These are phyloP conservation scores for Helicostylum pulchrum DNA, from an alignment of 192 early-diverging fungal genomes.

Conservation along the genomic window DNA sequence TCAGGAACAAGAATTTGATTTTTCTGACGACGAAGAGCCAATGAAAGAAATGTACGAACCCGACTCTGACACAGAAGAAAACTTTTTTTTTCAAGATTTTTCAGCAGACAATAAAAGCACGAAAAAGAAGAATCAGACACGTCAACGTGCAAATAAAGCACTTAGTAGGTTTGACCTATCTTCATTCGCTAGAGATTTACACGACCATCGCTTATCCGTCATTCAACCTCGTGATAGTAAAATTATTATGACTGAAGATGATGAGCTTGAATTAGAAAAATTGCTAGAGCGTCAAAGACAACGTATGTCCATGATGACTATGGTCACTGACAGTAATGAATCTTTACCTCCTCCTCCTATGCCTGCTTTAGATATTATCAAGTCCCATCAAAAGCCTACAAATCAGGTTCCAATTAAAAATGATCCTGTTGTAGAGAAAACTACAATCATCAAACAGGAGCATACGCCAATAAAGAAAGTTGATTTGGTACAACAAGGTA, in stretches of 20 bases:
- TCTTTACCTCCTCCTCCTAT: slow-evolving; percentile 6
- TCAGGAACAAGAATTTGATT: neutral
- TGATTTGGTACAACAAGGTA: neutral
- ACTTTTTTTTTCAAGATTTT: slow-evolving; percentile 34
- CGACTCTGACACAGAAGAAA: slow-evolving; percentile 25
- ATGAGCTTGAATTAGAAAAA: slow-evolving; percentile 22
- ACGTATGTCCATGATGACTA: slow-evolving; percentile 1
- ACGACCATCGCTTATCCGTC: slow-evolving; percentile 27
- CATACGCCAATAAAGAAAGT: neutral
- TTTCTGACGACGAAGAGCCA: neutral
- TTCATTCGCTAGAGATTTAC: slow-evolving; percentile 23
- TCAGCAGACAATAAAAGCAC: neutral
- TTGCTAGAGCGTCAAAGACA: slow-evolving; percentile 15
- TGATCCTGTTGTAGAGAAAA: neutral
- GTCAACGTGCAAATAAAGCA: neutral
- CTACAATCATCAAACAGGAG: neutral
- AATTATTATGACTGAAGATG: slow-evolving; percentile 22
- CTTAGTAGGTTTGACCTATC: slow-evolving; percentile 20
- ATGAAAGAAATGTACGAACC: slow-evolving; percentile 3
- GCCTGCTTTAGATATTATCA: neutral
- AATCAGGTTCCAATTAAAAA: neutral
- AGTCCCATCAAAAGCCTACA: neutral
- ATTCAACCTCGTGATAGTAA: slow-evolving; percentile 18
- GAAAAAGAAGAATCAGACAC: neutral
- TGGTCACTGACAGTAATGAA: neutral